Conservation (phyloP, 768 basidiomycete species). For the Russula abietina region DNA sequence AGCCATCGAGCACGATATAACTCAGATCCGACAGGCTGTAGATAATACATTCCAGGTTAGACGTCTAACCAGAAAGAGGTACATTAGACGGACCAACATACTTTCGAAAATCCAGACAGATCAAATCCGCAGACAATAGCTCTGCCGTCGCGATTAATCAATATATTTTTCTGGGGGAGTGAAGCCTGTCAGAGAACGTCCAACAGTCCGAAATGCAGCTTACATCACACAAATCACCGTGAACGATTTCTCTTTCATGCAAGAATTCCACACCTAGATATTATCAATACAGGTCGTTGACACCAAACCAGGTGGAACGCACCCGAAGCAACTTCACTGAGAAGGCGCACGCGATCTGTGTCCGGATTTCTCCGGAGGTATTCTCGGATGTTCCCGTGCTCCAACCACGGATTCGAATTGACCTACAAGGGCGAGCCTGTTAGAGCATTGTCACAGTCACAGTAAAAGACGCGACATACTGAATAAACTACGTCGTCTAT, state of each 20-base stretch:
- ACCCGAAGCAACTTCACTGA: conserved; percentile 38
- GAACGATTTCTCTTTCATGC: conserved; percentile 23
- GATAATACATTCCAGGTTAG: conserved; percentile 9
- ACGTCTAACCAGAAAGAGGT: too few species aligned
- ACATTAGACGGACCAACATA: not conserved
- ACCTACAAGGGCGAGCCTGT: conserved; percentile 31
- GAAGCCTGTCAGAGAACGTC: not conserved
- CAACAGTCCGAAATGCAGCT: not conserved
- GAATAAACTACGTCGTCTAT: conserved; percentile 28
- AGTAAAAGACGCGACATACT: not conserved
- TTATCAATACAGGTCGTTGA: conserved; percentile 13
- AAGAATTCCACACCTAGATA: conserved; percentile 13
- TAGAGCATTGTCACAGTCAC: not conserved
- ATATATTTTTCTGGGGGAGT: conserved; percentile 37
- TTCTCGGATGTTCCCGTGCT: conserved; percentile 36
- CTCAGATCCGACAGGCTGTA: conserved; percentile 22
- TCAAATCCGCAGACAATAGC: conserved; percentile 45
- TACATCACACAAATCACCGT: conserved; percentile 26
- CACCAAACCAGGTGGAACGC: conserved; percentile 9
- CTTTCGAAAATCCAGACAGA: conserved; percentile 29
- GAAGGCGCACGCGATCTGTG: conserved; percentile 35
- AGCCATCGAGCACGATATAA: conserved; percentile 18
- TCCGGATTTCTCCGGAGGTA: conserved; percentile 34
- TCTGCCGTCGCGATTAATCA: conserved; percentile 38
- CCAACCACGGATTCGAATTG: conserved; percentile 44